Conservation (phyloP, 331 rosid species). For the Saraca asoca region DNA sequence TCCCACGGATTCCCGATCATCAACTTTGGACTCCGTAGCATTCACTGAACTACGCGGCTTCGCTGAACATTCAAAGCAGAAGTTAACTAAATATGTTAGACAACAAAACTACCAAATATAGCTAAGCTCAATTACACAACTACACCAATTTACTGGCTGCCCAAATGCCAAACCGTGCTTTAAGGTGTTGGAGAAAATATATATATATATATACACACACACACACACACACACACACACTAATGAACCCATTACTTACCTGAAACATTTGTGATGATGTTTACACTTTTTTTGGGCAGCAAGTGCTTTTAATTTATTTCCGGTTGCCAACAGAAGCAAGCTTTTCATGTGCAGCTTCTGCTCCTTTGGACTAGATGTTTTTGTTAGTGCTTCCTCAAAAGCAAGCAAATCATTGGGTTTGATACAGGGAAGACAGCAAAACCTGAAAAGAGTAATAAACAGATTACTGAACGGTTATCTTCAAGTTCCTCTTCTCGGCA, state of each 20-base stretch:
- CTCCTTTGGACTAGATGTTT: conserved; percentile 89
- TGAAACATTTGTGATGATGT: conserved; percentile 86
- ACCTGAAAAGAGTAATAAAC: conserved; percentile 47
- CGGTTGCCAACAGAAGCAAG: conserved; percentile 78
- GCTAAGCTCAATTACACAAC: neutral
- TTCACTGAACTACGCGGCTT: conserved; percentile 65
- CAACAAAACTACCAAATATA: conserved; percentile 5
- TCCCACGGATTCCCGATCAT: conserved; percentile 69
- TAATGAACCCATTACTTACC: conserved; percentile 48
- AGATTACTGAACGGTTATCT: conserved; percentile 13
- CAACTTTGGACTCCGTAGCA: conserved; percentile 57
- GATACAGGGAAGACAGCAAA: conserved; percentile 77
- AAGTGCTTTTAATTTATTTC: conserved; percentile 88
- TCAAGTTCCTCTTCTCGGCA: conserved; percentile 9
- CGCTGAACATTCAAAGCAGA: conserved; percentile 46
- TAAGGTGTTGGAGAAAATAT: conserved; percentile 18
- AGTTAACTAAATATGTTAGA: conserved; percentile 21
- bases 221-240: too few species aligned
- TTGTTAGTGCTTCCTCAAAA: conserved; percentile 84
- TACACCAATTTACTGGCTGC: conserved; percentile 5
- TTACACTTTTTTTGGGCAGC: conserved; percentile 82
- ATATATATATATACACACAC: too few species aligned
- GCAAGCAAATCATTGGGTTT: conserved; percentile 73
- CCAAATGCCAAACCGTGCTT: conserved; percentile 3
- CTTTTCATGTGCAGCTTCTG: conserved; percentile 90